phyloP scores from a whole-genome alignment of 306 rosid genomes.

The Ziziphus jujuba region DNA sequence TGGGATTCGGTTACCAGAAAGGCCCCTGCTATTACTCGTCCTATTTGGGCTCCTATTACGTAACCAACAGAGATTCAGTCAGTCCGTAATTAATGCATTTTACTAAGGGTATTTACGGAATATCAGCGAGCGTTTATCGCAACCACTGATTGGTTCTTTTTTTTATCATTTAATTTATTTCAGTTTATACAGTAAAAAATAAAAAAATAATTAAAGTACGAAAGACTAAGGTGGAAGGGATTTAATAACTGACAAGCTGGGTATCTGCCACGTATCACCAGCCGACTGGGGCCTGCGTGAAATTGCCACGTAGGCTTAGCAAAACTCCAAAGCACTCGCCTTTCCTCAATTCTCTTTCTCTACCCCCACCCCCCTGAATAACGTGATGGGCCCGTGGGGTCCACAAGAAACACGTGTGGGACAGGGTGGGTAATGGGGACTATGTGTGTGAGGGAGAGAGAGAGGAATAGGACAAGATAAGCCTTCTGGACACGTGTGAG shows the following conservation, averaged over 20 bases:
- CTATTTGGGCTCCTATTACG: background rate
- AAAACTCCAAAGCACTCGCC: conserved; percentile 31
- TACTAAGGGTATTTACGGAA: conserved; percentile 27
- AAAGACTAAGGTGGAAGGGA: background rate
- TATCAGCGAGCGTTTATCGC: background rate
- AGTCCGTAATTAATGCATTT: conserved; percentile 12
- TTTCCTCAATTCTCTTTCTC: conserved; percentile 5
- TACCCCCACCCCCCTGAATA: background rate
- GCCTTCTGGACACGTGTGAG: conserved; percentile 50
- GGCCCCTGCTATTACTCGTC: conserved; percentile 17
- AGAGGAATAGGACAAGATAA: conserved; percentile 25
- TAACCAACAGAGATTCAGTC: conserved; percentile 29
- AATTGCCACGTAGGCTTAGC: conserved; percentile 43
- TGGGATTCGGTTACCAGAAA: conserved; percentile 34
- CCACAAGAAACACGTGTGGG: conserved; percentile 44
- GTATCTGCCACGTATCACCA: conserved; percentile 43
- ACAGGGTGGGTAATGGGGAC: conserved; percentile 19
- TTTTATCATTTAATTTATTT: background rate
- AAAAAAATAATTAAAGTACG: background rate
- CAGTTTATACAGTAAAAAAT: background rate
- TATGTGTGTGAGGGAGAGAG: too few species aligned
- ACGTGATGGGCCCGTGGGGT: conserved; percentile 23
- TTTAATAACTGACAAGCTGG: conserved; percentile 25
- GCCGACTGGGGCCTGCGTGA: conserved; percentile 30
- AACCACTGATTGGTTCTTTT: background rate